Conservation (phyloP, 1,284 basidiomycete species). For the Apiotrichum akiyoshidainum region DNA sequence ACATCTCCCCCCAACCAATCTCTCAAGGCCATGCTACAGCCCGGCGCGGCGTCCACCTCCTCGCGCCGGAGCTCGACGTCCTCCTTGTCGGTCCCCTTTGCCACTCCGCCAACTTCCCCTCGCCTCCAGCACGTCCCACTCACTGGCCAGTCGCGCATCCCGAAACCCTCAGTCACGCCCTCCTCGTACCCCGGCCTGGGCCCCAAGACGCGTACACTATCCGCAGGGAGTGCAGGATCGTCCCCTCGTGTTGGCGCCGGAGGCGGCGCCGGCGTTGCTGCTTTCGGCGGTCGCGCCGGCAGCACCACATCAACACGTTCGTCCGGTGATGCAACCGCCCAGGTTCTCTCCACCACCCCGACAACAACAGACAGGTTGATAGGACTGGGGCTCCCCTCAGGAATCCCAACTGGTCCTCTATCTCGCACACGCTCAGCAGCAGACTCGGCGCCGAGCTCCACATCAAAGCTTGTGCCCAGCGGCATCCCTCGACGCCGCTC, state of each 20-base stretch:
- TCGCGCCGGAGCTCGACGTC: slow-evolving; percentile 21
- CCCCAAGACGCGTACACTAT: slow-evolving; percentile 5
- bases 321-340: no score
- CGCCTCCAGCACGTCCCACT: background rate
- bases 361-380: background rate
- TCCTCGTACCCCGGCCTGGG: background rate
- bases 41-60: slow-evolving; percentile 10
- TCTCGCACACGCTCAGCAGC: background rate
- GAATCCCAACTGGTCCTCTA: background rate
- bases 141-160: background rate
- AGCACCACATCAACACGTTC: background rate
- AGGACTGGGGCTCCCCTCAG: background rate
- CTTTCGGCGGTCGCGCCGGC: background rate
- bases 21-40: slow-evolving; percentile 2
- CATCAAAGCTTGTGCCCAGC: background rate
- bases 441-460: background rate
- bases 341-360: no score
- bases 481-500: background rate
- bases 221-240: slow-evolving; percentile 2
- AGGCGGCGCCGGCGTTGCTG: background rate
- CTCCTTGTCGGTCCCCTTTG: slow-evolving; percentile 13
- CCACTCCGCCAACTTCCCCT: slow-evolving; percentile 19
- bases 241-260: background rate
- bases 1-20: background rate
- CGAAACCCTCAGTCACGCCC: background rate